phyloP scores from a whole-genome alignment of 176 grass and related monocot genomes.

The Echinochloa phyllopogon region DNA sequence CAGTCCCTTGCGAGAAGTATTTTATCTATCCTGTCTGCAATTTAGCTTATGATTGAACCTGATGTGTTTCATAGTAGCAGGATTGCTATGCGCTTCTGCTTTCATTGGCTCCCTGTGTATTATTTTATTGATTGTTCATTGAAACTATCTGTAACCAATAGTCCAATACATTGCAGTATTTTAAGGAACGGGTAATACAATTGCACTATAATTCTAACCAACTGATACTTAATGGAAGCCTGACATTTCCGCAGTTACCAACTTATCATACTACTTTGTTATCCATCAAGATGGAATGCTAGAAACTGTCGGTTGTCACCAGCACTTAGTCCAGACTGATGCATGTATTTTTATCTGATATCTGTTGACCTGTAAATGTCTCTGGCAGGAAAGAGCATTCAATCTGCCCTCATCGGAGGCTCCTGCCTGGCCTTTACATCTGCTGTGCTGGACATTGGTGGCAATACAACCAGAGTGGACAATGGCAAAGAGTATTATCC shows the following conservation, averaged over 20 bases:
- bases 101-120: neutral
- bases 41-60: neutral
- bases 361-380: conserved; percentile 21
- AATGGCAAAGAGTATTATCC: conserved; percentile 78
- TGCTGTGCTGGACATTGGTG: conserved; percentile 71
- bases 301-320: neutral
- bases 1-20: too few species aligned
- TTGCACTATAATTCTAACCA: neutral
- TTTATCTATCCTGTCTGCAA: neutral
- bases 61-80: neutral
- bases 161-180: too few species aligned
- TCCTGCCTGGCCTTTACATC: conserved; percentile 83
- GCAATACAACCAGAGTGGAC: conserved; percentile 79
- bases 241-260: neutral
- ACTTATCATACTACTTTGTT: conserved; percentile 2
- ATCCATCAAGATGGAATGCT: neutral
- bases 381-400: conserved; percentile 82
- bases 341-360: neutral
- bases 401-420: conserved; percentile 66
- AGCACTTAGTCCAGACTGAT: neutral
- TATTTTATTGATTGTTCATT: conserved; percentile 5
- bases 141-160: too few species aligned
- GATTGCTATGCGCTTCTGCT: neutral
- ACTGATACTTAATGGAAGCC: neutral
- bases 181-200: too few species aligned